Evolutionary conservation across 306 rosid species (phyloP), one percentile per base, ranked within the genome.

Genomic region (Alnus glutinosa): DNA sequence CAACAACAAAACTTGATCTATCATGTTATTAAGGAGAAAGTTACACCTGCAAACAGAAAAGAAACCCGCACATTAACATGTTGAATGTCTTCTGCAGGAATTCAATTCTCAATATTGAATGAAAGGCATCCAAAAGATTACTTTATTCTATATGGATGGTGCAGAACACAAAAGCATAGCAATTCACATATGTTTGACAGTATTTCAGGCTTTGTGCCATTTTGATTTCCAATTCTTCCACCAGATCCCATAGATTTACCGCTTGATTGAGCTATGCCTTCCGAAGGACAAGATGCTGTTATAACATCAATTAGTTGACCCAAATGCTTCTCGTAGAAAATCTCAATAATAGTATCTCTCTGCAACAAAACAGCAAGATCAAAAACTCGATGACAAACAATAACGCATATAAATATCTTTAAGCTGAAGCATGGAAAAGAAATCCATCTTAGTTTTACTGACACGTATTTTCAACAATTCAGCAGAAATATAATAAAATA

Each of bases 91-190:
- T 62, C 46, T 67, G 39, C 55, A 72, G 15, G 61, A 79, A 79
- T 46, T 49, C 55, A 74, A 42, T 76, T 72, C 70, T 47, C 13
- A 75, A 78, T 9, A 85, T 44, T 44, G 81, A 78, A 74, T 44
- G 67, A 67, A 8, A 16, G 76, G 88, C 64, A 76, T 64, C 30
- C 82, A 54, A 84, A 75, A 80, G 46, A 78, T 84, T 94, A 94
- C 98, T 91, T 94, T 89, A 94, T 94, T 84, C 94, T 91, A 83
- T 87, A 92, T 32, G 98, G 95, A 82, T 94, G 98, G 87, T 94
- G 98, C 18, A 92, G 90, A 75, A 94, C 97, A 74, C 97, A 94
- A 85, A 94, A 94, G 92, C 97, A 94, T 34, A 94, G 89, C 88
- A 94, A 81, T 87, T 94, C 98, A 80, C 97, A 92, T 79, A 94